These are phyloP conservation scores for Pyrenophora seminiperda DNA, from an alignment of 2,329 filamentous ascomycete species.

Conservation along the genomic window DNA sequence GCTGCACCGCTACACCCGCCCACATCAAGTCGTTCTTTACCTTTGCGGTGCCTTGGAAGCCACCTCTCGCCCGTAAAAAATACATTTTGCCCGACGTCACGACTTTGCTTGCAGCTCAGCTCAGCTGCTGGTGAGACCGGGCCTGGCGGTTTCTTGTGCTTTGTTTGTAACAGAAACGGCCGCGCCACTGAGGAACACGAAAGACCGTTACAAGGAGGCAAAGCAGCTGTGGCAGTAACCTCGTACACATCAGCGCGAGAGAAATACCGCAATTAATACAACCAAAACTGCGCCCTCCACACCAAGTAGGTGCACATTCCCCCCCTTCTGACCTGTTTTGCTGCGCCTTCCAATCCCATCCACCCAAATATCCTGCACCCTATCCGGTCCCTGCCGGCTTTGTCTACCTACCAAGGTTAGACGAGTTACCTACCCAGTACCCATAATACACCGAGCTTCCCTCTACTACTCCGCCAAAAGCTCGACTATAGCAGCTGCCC, in stretches of 20 bases:
- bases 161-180: constrained; percentile 2
- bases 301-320: constrained; percentile 25
- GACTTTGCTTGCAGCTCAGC: background rate
- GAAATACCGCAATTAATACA: background rate
- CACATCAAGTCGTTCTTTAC: constrained; percentile 13
- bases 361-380: constrained; percentile 17
- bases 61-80: background rate
- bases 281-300: background rate
- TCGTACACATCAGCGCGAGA: background rate
- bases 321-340: constrained; percentile 27
- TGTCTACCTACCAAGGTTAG: constrained; percentile 15
- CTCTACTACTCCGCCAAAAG: background rate
- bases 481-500: constrained; percentile 1
- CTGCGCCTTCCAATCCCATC: constrained; percentile 11
- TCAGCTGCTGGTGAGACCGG: too few relatives aligned
- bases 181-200: constrained; percentile 14
- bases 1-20: constrained; percentile 6
- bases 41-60: background rate
- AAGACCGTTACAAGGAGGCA: constrained; percentile 13
- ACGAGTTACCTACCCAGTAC: constrained; percentile 7
- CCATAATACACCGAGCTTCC: constrained; percentile 8
- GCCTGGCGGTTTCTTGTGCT: background rate
- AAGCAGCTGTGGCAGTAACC: constrained; percentile 2
- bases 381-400: constrained; percentile 32
- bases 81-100: too few relatives aligned